These are phyloP conservation scores for Metschnikowia drakensbergensis DNA, from an alignment of 805 yeast species.

Conservation along the genomic window DNA sequence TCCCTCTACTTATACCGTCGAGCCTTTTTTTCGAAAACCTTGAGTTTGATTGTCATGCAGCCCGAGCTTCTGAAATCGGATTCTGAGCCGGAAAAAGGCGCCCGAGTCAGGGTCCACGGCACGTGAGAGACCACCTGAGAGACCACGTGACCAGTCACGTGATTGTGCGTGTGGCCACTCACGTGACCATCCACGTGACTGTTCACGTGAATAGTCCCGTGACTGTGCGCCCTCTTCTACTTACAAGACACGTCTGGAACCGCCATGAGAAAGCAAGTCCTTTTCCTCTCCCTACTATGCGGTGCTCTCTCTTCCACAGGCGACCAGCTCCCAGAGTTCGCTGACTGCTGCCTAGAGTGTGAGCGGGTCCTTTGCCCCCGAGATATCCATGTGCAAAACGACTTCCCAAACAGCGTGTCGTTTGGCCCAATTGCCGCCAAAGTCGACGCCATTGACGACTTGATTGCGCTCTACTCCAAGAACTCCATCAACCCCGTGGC, in stretches of 20 bases:
- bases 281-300: not conserved
- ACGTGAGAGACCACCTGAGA: too few relatives aligned
- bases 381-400: not conserved
- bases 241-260: not conserved
- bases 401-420: not conserved
- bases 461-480: slow-evolving; percentile 5
- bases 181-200: too few relatives aligned
- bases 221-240: too few relatives aligned
- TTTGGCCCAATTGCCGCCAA: not conserved
- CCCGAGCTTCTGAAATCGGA: too few relatives aligned
- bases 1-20: too few relatives aligned
- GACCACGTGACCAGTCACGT: too few relatives aligned
- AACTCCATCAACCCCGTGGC: slow-evolving; percentile 18
- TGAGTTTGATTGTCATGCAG: too few relatives aligned
- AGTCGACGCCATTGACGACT: slow-evolving; percentile 3
- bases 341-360: slow-evolving; percentile 17
- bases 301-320: slow-evolving; percentile 24
- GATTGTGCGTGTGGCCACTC: too few relatives aligned
- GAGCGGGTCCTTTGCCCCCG: slow-evolving; percentile 2
- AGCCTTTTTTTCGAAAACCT: too few relatives aligned
- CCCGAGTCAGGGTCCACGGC: too few relatives aligned
- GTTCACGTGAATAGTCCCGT: too few relatives aligned
- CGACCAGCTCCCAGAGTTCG: slow-evolving; percentile 30
- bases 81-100: too few relatives aligned
- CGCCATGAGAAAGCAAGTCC: not conserved